phyloP scores from a whole-genome alignment of 176 grass and related monocot genomes.

The Elymus sibiricus region DNA sequence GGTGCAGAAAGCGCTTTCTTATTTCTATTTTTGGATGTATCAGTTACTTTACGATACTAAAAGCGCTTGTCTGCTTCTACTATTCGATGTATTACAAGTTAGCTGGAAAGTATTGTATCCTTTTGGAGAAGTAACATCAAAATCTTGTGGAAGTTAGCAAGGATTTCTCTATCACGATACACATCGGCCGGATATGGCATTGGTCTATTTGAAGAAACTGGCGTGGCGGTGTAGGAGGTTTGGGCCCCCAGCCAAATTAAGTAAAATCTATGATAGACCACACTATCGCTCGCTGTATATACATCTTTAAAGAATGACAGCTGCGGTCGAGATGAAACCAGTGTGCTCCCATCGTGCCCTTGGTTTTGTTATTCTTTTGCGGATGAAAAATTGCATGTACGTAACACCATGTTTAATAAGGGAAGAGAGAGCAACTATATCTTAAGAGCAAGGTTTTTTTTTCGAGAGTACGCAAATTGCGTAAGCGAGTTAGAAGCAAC shows the following conservation, averaged over 20 bases:
- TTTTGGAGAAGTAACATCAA: background rate
- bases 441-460: too few relatives aligned
- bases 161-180: background rate
- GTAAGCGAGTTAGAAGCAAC: too few relatives aligned
- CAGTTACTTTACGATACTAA: background rate
- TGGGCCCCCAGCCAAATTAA: background rate
- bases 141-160: background rate
- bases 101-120: background rate
- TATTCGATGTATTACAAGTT: background rate
- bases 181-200: background rate
- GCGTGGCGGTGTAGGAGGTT: background rate
- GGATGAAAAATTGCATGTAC: too few relatives aligned
- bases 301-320: background rate
- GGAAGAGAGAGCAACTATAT: too few relatives aligned
- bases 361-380: too few relatives aligned
- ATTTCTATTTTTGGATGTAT: slow-evolving; percentile 4
- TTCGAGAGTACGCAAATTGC: too few relatives aligned
- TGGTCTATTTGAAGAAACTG: background rate
- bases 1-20: background rate
- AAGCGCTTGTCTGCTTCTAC: background rate
- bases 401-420: too few relatives aligned
- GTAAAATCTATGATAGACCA: background rate
- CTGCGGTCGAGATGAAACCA: too few relatives aligned
- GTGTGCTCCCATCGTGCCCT: too few relatives aligned
- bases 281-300: background rate